Conservation (phyloP, 2,329 filamentous ascomycete genomes). For the Dothiorella sarmentorum region DNA sequence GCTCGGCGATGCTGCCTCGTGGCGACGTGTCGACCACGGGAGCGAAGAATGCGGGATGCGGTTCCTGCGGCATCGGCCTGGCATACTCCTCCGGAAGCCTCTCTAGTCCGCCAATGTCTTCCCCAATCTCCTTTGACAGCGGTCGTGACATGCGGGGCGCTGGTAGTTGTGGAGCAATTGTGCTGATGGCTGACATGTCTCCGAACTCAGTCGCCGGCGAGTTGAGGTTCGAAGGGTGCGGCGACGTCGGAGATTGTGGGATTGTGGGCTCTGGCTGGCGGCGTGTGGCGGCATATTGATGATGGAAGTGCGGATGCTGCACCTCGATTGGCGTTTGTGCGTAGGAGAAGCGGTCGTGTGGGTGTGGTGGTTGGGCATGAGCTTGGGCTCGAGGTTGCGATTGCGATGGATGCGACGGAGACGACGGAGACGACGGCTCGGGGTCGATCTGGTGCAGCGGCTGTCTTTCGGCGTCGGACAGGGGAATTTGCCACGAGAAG, state of each 20-base stretch:
- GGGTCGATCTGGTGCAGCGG: constrained; percentile 19
- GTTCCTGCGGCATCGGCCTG: constrained; percentile 25
- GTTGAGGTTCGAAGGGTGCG: constrained; percentile 22
- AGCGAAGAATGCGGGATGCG: constrained; percentile 22
- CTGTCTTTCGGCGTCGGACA: constrained; percentile 22
- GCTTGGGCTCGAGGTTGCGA: constrained; percentile 22
- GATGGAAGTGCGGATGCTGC: constrained; percentile 25
- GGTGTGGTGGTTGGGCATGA: constrained; percentile 1
- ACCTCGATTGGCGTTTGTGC: constrained; percentile 35
- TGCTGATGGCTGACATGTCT: constrained; percentile 18
- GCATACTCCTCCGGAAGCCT: constrained; percentile 22
- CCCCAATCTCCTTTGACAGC: constrained; percentile 22
- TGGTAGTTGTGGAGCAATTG: constrained; percentile 21
- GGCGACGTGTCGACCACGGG: constrained; percentile 12
- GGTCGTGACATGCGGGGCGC: constrained; percentile 2
- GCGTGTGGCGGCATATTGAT: constrained; percentile 25
- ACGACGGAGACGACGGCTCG: background rate
- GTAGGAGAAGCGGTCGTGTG: constrained; percentile 32
- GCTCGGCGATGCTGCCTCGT: constrained; percentile 18
- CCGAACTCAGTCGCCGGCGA: constrained; percentile 24
- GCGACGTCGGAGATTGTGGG: constrained; percentile 22
- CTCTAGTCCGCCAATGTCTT: background rate
- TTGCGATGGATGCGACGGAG: constrained; percentile 15
- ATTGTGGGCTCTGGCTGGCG: constrained; percentile 23
- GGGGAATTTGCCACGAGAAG: constrained; percentile 35